Evolutionary conservation across 164 flowering plant genomes (phyloP), one percentile per base, ranked within the genome.

Genomic region (Vitis rotundifolia): DNA sequence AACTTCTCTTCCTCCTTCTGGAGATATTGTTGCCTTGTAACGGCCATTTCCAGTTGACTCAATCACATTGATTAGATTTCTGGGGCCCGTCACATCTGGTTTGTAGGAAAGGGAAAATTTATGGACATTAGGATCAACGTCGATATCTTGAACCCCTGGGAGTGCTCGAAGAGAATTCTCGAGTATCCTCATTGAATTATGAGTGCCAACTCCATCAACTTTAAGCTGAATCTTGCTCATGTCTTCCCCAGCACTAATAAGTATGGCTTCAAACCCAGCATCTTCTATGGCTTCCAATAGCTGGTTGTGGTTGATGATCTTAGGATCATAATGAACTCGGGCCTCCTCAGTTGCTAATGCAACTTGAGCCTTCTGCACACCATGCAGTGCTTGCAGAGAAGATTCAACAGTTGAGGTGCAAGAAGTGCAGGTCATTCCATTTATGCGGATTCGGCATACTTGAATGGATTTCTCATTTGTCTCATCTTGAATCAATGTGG

Each of bases 391-490:
- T 69, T 70, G 85, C 29, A 94, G 64, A 67, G 76, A 82, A 59
- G 85, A 76, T 75, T 92, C 96, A 63, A 91, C 75, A 2, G 94
- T 79, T 9, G 79, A 77, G 53, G 92, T 84, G 78, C 98, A 94
- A 44, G 94, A 78, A 51, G 97, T 87, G 78, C 98, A 92, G 16
- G 92, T 89, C 96, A 94, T 90, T 63, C 97, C 94, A 67, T 79
- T 86, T 47, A 90, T 86, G 2, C 63, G 85, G 14, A 94, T 75
- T 26, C 93, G 77, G 56, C 97, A 90, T 54, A 82, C 78, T 65
- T 80, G 88, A 26, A 50, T 65, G 10, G 80, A 62, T 54, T 56
- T 75, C 31, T 84, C 87, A 68, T 51, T 72, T 3, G 59, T 29
- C n/a, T 82, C 87, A 26, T 83, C 93, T 59, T 75, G 49, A 15